Evolutionary conservation across 768 basidiomycete genomes (phyloP).

Genomic region (Neoboletus brunneissimus): DNA sequence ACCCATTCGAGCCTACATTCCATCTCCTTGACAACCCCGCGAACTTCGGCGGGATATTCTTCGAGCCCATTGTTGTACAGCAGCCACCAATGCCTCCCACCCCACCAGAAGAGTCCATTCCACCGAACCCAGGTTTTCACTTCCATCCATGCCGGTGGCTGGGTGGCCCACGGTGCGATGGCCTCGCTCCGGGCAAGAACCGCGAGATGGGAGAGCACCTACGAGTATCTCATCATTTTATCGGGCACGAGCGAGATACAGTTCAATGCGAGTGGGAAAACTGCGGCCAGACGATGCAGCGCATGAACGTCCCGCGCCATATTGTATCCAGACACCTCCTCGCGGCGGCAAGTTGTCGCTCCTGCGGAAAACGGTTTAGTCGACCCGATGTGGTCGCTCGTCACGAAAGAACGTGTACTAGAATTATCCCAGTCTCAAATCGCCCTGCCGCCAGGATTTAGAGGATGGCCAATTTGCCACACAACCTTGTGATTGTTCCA

Average conservation of each 20-base stretch:
- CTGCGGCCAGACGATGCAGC: constrained; percentile 24
- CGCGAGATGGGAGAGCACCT: constrained; percentile 32
- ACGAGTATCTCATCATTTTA: constrained; percentile 17
- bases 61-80: background rate
- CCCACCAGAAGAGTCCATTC: constrained; percentile 1
- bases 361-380: constrained; percentile 23
- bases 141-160: constrained; percentile 23
- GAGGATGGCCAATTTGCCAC: background rate
- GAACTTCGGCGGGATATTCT: background rate
- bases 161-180: constrained; percentile 21
- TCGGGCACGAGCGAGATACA: constrained; percentile 27
- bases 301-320: constrained; percentile 31
- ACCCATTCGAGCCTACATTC: background rate
- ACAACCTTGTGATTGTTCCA: background rate
- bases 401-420: constrained; percentile 25
- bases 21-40: background rate
- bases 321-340: constrained; percentile 29
- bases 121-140: constrained; percentile 1
- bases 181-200: constrained; percentile 26
- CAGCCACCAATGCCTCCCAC: constrained; percentile 19
- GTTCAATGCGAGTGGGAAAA: constrained; percentile 26
- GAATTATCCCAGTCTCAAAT: background rate
- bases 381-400: constrained; percentile 28
- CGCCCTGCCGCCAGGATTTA: background rate
- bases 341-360: constrained; percentile 23